Base-by-base conservation (phyloP, 805 yeast species). In the Crinitomyces ghanaensis region DNA sequence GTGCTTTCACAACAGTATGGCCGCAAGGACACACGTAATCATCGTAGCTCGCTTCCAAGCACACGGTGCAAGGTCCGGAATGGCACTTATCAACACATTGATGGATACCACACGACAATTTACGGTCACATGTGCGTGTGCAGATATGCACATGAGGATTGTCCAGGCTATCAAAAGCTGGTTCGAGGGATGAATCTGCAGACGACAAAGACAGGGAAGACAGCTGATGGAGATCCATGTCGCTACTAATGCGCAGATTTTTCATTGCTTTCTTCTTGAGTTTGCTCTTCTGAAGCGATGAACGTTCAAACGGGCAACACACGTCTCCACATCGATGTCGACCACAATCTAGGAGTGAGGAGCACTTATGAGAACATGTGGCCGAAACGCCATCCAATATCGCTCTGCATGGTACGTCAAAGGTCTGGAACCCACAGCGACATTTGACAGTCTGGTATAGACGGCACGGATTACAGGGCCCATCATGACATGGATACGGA, bases 21-120 rank as follows among this genome's bases (percentile, higher is more conserved):
- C 94, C 93, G 60, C 95, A 83, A 31, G 77, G 68, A 49, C 95
- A 83, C 2, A 73, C 69, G 44, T 80, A 59, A 50, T 83, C 94
- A 13, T 80, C 83, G 26, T 75, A 70, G n/a, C 79, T 68, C 4
- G 88, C 76, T 48, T 82, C 93, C 31, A 80, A 52, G 51, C 95
- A 83, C 8, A 85, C 79, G 3, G 74, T 70, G 56, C 94, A 83
- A 2, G 78, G 68, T 0, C 95, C 95, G 9, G 71, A 59, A 53
- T 83, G 95, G 46, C 93, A 83, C 16, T 74, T 67, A 42, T 74
- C 69, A 28, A 65, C 64, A 53, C 94, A 83, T 24, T 62, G 48
- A 52, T 83, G 95, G 9, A 64, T 66, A 0, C 75, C 76, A 59
- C 95, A 83, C 13, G 70, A 51, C n/a, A n/a, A n/a, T n/a, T n/a